These are phyloP conservation scores for Rhypophila decipiens DNA, from an alignment of 495 filamentous ascomycete species.

Conservation along the genomic window DNA sequence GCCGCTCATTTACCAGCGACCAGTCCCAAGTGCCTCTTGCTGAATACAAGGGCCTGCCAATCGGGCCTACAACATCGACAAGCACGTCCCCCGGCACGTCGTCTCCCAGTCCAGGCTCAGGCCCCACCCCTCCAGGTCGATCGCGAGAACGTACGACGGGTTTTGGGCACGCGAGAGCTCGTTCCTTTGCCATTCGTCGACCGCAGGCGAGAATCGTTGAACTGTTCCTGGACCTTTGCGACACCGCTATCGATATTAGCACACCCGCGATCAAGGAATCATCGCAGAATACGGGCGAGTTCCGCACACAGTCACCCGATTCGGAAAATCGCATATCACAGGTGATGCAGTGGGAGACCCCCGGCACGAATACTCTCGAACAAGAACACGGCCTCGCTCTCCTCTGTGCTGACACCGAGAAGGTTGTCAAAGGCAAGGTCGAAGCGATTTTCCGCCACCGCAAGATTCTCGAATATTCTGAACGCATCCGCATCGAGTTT, in stretches of 20 bases:
- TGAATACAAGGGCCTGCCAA: slow-evolving; percentile 87
- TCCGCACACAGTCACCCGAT: slow-evolving; percentile 88
- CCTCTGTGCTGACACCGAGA: slow-evolving; percentile 82
- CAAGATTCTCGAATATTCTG: slow-evolving; percentile 89
- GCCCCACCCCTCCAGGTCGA: slow-evolving; percentile 60
- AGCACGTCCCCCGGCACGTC: slow-evolving; percentile 54
- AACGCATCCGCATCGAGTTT: slow-evolving; percentile 91
- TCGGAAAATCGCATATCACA: slow-evolving; percentile 90
- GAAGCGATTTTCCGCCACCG: slow-evolving; percentile 88
- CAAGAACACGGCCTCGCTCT: slow-evolving; percentile 88
- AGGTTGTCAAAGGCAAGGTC: slow-evolving; percentile 74
- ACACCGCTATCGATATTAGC: slow-evolving; percentile 92
- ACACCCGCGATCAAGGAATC: slow-evolving; percentile 85
- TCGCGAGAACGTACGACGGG: slow-evolving; percentile 78
- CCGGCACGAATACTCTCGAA: slow-evolving; percentile 82
- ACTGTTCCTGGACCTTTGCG: slow-evolving; percentile 87
- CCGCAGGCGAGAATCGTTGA: slow-evolving; percentile 91
- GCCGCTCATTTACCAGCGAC: slow-evolving; percentile 59
- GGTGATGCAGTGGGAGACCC: slow-evolving; percentile 92
- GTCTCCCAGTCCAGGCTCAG: slow-evolving; percentile 52
- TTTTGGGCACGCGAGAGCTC: slow-evolving; percentile 64
- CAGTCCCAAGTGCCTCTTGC: slow-evolving; percentile 49
- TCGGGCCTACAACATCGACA: slow-evolving; percentile 67
- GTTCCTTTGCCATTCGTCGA: slow-evolving; percentile 79
- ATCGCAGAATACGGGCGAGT: slow-evolving; percentile 57